Base-by-base conservation (phyloP, 106 monocot genomes). In the Acorus calamus region DNA sequence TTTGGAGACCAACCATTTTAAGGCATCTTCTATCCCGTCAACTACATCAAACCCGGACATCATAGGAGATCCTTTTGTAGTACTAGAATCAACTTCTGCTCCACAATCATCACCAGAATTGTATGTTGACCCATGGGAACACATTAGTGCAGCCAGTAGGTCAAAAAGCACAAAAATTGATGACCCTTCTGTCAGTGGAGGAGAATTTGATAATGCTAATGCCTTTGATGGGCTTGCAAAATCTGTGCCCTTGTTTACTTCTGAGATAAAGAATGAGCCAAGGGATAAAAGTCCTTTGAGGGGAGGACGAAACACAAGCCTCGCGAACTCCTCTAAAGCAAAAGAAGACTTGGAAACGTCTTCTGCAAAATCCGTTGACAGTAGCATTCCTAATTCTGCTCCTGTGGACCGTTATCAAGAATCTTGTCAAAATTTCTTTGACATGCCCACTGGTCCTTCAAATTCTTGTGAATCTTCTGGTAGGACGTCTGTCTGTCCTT, bases 51-150 rank as follows among this genome's bases (percentile, higher is more conserved):
- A 69, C 41, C 44, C 53, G 11, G 61, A 55, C 28, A 59, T 63
- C 53, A 11, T 60, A 55, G 73, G 71, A 46, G 87, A 96, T 68
- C 91, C 96, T 43, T 91, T 96, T 77, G 76, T 66, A 66, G 80
- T 82, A 70, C 67, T 96, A 53, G 82, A 76, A 77, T 71, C 84
- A 65, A 63, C 74, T 59, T 70, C 84, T 62, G 67, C 76, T 41
- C 53, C 86, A 42, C 28, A 78, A 66, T 51, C 83, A 65, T 86
- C 89, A 1, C 59, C 80, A 47, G 69, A 74, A 3, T 45, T 74
- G 50, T 85, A 74, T 64, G 59, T 60, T 47, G 77, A 93, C 57
- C 85, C 86, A 7, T 67, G 84, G 57, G 84, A 89, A 53, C 55
- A 79, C 8, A 62, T 83, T 8, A 65, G 66, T 41, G 61, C 6